phyloP scores from a whole-genome alignment of 1,284 basidiomycete genomes.

The Salmacisia buchloeana region DNA sequence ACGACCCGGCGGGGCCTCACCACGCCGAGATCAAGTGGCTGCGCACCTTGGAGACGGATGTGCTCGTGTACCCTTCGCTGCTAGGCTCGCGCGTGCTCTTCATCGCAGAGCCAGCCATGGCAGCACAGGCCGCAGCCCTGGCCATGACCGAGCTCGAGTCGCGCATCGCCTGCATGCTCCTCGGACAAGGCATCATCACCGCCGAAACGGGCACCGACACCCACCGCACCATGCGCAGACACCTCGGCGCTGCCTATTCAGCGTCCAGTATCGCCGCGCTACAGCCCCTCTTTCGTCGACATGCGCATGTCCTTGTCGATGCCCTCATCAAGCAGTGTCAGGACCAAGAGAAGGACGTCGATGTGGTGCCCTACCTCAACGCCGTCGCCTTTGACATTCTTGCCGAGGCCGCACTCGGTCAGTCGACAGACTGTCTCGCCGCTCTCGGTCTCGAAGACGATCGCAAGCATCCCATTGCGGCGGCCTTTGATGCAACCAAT shows the following conservation, averaged over 20 bases:
- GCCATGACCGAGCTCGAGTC: not conserved
- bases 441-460: no score
- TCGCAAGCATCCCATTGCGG: no score
- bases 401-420: not conserved
- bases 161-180: not conserved
- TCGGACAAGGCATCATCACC: not conserved
- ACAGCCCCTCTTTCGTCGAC: not conserved
- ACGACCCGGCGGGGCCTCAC: not conserved
- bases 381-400: not conserved
- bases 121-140: not conserved
- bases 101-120: not conserved
- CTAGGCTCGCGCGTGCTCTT: not conserved
- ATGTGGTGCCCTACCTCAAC: not conserved
- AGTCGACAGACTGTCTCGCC: no score
- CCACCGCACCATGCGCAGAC: not conserved
- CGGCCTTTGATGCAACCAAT: not conserved
- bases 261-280: not conserved
- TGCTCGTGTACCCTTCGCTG: not conserved
- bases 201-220: not conserved
- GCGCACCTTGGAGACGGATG: not conserved
- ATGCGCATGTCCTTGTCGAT: not conserved
- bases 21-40: not conserved
- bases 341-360: not conserved
- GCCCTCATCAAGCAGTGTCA: not conserved
- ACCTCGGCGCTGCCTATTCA: not conserved